Conservation (phyloP, 768 basidiomycete genomes). For the Tremella mesenterica region DNA sequence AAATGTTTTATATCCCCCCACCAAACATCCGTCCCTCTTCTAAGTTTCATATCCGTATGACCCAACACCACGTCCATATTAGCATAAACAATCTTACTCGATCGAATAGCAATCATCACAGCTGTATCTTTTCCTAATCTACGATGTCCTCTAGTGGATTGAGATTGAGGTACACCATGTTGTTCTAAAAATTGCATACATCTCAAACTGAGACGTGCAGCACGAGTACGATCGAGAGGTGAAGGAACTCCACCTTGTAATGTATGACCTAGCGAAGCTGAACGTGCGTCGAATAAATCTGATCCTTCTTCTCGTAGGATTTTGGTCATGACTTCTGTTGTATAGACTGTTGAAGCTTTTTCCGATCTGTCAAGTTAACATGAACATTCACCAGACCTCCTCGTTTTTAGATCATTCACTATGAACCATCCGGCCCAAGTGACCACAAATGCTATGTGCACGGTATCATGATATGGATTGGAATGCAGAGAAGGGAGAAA, state of each 20-base stretch:
- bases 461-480: no score
- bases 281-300: slow-evolving; percentile 80
- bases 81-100: slow-evolving; percentile 69
- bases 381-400: no score
- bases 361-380: slow-evolving; percentile 59
- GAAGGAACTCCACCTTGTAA: slow-evolving; percentile 93
- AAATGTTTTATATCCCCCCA: slow-evolving; percentile 64
- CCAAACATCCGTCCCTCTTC: slow-evolving; percentile 69
- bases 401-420: no score
- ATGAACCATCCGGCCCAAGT: no score
- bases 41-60: slow-evolving; percentile 83
- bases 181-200: slow-evolving; percentile 91
- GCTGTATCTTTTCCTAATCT: slow-evolving; percentile 47
- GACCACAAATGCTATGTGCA: no score
- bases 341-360: slow-evolving; percentile 75
- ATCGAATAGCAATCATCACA: slow-evolving; percentile 85
- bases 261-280: slow-evolving; percentile 93
- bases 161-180: slow-evolving; percentile 55
- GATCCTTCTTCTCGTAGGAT: slow-evolving; percentile 96
- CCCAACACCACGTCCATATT: slow-evolving; percentile 72
- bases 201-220: slow-evolving; percentile 76
- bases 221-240: slow-evolving; percentile 84
- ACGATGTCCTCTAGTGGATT: slow-evolving; percentile 51
- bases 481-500: not conserved
- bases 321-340: slow-evolving; percentile 80